Evolutionary conservation across 169 alveolate species (phyloP).

Genomic region (Plasmodium inui): DNA sequence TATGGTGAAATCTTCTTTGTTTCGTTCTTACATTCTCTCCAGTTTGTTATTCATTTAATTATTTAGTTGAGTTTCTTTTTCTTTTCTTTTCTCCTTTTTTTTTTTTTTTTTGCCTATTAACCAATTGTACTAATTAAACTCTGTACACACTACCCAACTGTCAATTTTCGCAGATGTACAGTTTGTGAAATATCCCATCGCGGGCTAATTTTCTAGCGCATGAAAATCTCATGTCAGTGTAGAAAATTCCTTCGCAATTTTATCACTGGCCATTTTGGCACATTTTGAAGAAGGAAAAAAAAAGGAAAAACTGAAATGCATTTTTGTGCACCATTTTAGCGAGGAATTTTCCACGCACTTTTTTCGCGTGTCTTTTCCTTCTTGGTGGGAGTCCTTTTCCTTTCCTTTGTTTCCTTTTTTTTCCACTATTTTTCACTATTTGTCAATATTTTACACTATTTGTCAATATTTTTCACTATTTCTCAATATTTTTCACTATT

Average conservation of each 20-base stretch:
- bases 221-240: background rate
- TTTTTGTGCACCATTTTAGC: background rate
- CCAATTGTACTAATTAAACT: background rate
- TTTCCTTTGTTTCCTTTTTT: background rate
- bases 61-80: background rate
- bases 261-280: background rate
- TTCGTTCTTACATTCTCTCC: background rate
- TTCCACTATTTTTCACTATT: background rate
- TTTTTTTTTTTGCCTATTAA: background rate
- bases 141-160: background rate
- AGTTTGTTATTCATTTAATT: background rate
- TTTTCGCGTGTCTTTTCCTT: background rate
- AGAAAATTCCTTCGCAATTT: slow-evolving; percentile 8
- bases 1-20: background rate
- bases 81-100: background rate
- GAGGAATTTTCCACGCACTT: background rate
- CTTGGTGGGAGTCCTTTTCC: background rate
- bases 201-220: slow-evolving; percentile 1
- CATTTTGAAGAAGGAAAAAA: background rate
- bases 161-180: background rate
- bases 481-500: background rate
- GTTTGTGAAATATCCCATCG: background rate
- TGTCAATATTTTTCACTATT: background rate
- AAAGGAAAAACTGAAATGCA: background rate
- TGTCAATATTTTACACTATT: background rate